Conservation (phyloP, 306 rosid genomes). For the Delonix regia region DNA sequence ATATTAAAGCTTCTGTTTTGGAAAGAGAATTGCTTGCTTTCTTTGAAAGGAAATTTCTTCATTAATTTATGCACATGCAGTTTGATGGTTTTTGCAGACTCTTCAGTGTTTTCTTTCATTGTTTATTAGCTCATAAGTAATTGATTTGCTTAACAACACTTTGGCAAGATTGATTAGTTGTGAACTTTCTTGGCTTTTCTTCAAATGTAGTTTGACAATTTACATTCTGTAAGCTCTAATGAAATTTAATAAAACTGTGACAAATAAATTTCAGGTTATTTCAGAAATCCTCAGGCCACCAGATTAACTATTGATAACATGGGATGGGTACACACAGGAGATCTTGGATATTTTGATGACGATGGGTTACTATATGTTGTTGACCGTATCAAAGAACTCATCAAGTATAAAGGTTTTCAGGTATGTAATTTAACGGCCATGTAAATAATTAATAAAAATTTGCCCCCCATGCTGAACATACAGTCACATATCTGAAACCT, state of each 20-base stretch:
- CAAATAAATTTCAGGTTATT: slow-evolving; percentile 66
- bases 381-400: slow-evolving; percentile 92
- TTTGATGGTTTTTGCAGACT: slow-evolving; percentile 3
- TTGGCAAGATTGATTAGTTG: not conserved
- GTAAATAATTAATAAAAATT: not conserved
- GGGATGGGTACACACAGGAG: slow-evolving; percentile 97
- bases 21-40: not conserved
- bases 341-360: slow-evolving; percentile 90
- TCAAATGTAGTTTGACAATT: slow-evolving; percentile 23
- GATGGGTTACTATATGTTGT: slow-evolving; percentile 81
- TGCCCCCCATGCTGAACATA: not conserved
- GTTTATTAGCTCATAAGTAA: not conserved
- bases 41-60: not conserved
- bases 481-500: not conserved
- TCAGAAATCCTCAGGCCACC: slow-evolving; percentile 83
- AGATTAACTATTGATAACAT: slow-evolving; percentile 64
- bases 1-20: not conserved
- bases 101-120: not conserved
- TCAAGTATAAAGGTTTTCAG: slow-evolving; percentile 96
- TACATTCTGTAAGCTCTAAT: not conserved
- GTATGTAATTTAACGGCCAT: slow-evolving; percentile 42
- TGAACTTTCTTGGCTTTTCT: slow-evolving; percentile 9
- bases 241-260: slow-evolving; percentile 3
- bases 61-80: not conserved
- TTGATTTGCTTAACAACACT: not conserved